Conservation (phyloP, 2,329 filamentous ascomycete genomes). For the Xylaria sp. region DNA sequence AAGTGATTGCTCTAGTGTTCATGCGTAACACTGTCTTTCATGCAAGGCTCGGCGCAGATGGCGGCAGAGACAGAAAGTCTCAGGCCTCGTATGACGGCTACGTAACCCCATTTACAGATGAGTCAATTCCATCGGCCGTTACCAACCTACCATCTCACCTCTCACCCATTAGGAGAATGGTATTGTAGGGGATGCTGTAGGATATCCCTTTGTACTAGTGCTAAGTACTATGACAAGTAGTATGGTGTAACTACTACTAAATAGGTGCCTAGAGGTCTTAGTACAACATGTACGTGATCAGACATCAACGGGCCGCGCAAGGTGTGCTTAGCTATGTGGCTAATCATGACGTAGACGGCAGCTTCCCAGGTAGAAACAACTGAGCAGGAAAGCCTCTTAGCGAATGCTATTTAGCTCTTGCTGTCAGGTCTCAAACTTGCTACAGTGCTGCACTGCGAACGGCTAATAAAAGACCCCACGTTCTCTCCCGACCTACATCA, state of each 20-base stretch:
- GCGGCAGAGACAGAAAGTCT: conserved; percentile 25
- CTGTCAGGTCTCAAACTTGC: neutral
- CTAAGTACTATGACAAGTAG: neutral
- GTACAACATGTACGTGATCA: conserved; percentile 3
- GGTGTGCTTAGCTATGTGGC: conserved; percentile 15
- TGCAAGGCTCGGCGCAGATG: conserved; percentile 34
- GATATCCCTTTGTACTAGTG: neutral
- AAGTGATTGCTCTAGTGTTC: neutral
- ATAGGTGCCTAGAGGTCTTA: neutral
- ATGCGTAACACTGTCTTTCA: conserved; percentile 10
- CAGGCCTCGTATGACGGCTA: conserved; percentile 21
- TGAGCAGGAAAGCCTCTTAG: neutral
- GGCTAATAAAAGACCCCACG: conserved; percentile 35
- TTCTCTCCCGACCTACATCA: neutral
- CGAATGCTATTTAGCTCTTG: conserved; percentile 4
- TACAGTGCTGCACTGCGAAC: neutral
- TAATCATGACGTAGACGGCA: conserved; percentile 31
- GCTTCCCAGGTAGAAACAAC: conserved; percentile 1
- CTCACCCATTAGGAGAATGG: conserved; percentile 6
- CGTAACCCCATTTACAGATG: conserved; percentile 25
- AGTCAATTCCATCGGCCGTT: conserved; percentile 13
- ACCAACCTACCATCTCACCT: conserved; percentile 15
- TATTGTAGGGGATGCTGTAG: neutral
- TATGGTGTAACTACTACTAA: neutral
- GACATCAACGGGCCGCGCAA: conserved; percentile 6